Evolutionary conservation across 257 asterid genomes (phyloP).

Genomic region (Solanum appendiculatum): DNA sequence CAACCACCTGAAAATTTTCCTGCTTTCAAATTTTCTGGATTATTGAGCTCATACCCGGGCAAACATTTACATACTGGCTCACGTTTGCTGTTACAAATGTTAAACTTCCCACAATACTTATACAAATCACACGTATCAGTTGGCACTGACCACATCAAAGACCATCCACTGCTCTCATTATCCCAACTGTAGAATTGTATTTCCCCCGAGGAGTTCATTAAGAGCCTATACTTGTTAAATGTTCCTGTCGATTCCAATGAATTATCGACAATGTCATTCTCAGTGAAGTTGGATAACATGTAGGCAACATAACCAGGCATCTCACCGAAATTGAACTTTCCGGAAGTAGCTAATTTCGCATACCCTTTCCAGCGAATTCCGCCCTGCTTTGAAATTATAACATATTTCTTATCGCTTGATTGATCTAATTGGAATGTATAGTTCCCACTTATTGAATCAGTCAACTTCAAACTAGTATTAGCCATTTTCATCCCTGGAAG

Average conservation of each 20-base stretch:
- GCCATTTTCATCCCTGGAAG: slow-evolving; percentile 36
- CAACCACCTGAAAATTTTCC: slow-evolving; percentile 12
- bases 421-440: slow-evolving; percentile 10
- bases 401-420: background rate
- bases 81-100: slow-evolving; percentile 2
- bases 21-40: background rate
- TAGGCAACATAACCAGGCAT: background rate
- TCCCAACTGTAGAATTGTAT: slow-evolving; percentile 11
- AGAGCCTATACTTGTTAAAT: background rate
- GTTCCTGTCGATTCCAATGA: background rate
- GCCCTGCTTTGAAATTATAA: background rate
- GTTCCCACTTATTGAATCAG: background rate
- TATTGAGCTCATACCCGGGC: slow-evolving; percentile 9
- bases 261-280: background rate
- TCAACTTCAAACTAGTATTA: background rate
- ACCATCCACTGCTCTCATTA: background rate
- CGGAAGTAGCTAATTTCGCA: background rate
- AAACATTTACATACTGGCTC: slow-evolving; percentile 14
- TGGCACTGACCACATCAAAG: slow-evolving; percentile 9
- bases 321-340: background rate
- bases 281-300: background rate
- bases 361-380: background rate
- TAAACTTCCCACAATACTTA: slow-evolving; percentile 20
- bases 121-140: slow-evolving; percentile 3
- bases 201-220: slow-evolving; percentile 24